Evolutionary conservation across 805 yeast species (phyloP), one percentile per base, ranked within the genome.

Genomic region (Lachancea lanzarotensis): DNA sequence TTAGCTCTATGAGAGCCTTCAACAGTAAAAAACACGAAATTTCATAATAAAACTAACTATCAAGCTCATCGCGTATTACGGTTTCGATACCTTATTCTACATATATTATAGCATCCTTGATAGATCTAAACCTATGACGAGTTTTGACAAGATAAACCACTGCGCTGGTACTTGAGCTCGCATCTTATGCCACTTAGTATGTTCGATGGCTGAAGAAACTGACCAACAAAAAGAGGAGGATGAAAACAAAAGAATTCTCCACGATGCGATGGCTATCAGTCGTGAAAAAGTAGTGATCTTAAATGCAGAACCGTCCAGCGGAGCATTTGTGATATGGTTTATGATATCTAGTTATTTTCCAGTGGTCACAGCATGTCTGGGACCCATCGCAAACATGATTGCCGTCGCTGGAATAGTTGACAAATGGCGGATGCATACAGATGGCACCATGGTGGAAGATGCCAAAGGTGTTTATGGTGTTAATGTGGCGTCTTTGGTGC

Each of bases 361-460:
- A 0, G 72, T 87, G 20, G 59, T 82, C 7, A 80, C 90, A 1
- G 88, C 91, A 4, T 84, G 91, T 52, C 55, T 81, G 31, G 95
- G 93, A 0, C 95, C 95, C 0, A 54, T 87, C 22, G 81, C 91
- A 6, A 85, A 85, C 53, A 74, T 84, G 72, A 72, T 80, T 35
- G 82, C 91, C 0, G 69, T 84, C 4, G 79, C 84, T 1, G 86
- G 90, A 5, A 70, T 85, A 13, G 78, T 81, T 0, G 81, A 83
- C 45, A 70, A 73, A 39, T 87, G 96, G 96, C 61, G 82, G 42
- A 37, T 56, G 4, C 58, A 62, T 19, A 57, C 51, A 2, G 33
- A 50, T n/a, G 63, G 65, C 0, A 35, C 47, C 0, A 50, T 52
- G 8, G 54, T 67, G 1, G 37, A 48, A 2, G 80, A 75, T 40